phyloP scores from a whole-genome alignment of 129 eudicot genomes.

The Calendula officinalis region DNA sequence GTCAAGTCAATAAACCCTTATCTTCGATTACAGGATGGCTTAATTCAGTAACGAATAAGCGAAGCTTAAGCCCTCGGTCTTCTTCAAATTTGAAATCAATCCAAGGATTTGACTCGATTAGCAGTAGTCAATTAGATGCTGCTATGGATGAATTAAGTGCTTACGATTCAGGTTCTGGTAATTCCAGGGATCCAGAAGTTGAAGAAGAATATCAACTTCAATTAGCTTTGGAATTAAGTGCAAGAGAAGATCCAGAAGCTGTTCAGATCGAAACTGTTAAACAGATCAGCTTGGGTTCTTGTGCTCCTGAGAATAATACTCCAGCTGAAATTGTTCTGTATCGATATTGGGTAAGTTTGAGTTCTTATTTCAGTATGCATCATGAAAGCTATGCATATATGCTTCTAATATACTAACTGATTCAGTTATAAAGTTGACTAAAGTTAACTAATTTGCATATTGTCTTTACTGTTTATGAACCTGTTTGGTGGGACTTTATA shows the following conservation, averaged over 20 bases:
- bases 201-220: slow-evolving; percentile 93
- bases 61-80: slow-evolving; percentile 61
- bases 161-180: slow-evolving; percentile 50
- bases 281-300: slow-evolving; percentile 87
- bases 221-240: slow-evolving; percentile 93
- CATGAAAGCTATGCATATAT: background rate
- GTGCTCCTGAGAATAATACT: slow-evolving; percentile 40
- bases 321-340: slow-evolving; percentile 72
- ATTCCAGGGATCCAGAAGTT: slow-evolving; percentile 60
- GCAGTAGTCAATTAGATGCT: slow-evolving; percentile 67
- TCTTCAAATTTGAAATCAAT: slow-evolving; percentile 45
- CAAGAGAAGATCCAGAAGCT: slow-evolving; percentile 96
- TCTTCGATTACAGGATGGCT: slow-evolving; percentile 76
- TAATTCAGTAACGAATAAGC: slow-evolving; percentile 63
- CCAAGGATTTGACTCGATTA: slow-evolving; percentile 63
- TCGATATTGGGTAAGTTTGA: slow-evolving; percentile 79
- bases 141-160: slow-evolving; percentile 54
- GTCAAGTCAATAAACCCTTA: background rate
- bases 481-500: background rate
- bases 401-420: background rate
- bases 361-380: slow-evolving; percentile 12
- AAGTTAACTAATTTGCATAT: background rate
- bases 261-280: slow-evolving; percentile 95
- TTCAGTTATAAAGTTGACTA: background rate
- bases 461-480: slow-evolving; percentile 11